Evolutionary conservation across 2,329 filamentous ascomycete genomes (phyloP), one percentile per base, ranked within the genome.

Genomic region (Fusarium floridanum): DNA sequence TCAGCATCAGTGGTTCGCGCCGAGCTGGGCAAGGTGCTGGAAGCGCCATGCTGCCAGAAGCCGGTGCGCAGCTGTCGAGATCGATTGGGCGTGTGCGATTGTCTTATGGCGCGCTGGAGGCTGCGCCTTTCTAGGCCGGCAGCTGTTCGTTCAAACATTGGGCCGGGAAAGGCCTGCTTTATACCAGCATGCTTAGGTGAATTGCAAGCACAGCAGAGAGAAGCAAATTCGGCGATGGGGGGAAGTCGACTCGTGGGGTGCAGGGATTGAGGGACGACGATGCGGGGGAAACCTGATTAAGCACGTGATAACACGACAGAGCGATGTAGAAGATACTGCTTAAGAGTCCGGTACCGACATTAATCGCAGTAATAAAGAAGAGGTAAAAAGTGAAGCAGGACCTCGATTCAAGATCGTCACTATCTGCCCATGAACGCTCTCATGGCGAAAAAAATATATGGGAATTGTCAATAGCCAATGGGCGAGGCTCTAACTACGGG

Each of bases 111-210:
- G 81, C 88, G 85, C 80, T 87, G 87, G 80, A 90, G 83, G 75
- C 84, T 84, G 83, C 87, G 87, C 81, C 88, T 85, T 85, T 90
- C 89, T 81, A 90, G 82, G 81, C 84, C 85, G 71, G 86, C 85
- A 45, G 88, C 87, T 66, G 88, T 88, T 85, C 88, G 87, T 84
- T 90, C 88, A 77, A 90, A 86, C 88, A 90, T 89, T 81, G 83
- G 84, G 64, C 68, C 68, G 66, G 62, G 57, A 67, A 36, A 55
- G 56, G n/a, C n/a, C 50, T 55, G 50, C 50, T 67, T 24, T 66
- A 36, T 65, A 62, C 75, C 78, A 76, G 71, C 77, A 81, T 81
- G 68, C 77, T 80, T 74, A 64, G 70, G 39, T 29, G 50, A 64
- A 14, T 64, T 57, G 55, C 41, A 61, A 70, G 29, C 53, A 64